A percentile compares a stretch with the other conserved stretches of the same genome.
Conservation (phyloP, 495 filamentous ascomycete species). For the Clohesyomyces aquaticus region DNA sequence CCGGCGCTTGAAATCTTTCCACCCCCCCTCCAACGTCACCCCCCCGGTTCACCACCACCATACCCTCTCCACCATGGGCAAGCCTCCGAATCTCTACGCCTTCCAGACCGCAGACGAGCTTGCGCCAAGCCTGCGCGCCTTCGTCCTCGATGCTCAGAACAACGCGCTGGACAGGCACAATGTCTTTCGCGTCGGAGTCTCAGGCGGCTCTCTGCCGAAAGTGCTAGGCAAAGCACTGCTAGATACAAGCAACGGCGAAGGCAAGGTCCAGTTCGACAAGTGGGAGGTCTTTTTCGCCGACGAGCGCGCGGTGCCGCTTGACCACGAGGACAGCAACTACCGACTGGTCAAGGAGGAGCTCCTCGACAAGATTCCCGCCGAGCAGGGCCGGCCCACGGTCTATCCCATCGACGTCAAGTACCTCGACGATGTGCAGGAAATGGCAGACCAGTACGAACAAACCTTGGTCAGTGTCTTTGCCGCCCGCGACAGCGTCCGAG, state of each 20-base stretch:
- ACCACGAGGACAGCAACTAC: conserved; percentile 94
- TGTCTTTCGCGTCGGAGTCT: conserved; percentile 88
- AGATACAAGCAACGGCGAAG: conserved; percentile 56
- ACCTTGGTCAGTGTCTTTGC: conserved; percentile 67
- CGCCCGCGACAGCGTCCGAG: conserved; percentile 48
- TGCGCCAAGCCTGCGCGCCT: conserved; percentile 73
- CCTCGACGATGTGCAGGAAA: conserved; percentile 82
- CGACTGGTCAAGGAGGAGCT: conserved; percentile 81
- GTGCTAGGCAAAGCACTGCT: conserved; percentile 84
- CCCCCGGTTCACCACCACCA: neutral
- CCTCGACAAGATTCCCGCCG: conserved; percentile 78
- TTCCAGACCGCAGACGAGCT: conserved; percentile 71
- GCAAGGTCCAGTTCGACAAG: conserved; percentile 73
- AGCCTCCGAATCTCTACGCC: conserved; percentile 82
- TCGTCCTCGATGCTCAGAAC: conserved; percentile 78
- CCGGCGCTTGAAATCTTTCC: neutral
- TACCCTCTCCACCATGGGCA: conserved; percentile 58
- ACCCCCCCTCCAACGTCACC: conserved; percentile 18
- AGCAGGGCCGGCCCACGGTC: conserved; percentile 67
- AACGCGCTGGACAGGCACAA: conserved; percentile 76
- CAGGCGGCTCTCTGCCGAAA: conserved; percentile 89
- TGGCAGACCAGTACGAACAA: conserved; percentile 93
- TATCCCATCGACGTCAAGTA: conserved; percentile 73
- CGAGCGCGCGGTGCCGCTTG: conserved; percentile 89
- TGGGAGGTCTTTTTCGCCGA: conserved; percentile 99